Conservation (phyloP, 441 rosid species). For the Melastoma candidum region DNA sequence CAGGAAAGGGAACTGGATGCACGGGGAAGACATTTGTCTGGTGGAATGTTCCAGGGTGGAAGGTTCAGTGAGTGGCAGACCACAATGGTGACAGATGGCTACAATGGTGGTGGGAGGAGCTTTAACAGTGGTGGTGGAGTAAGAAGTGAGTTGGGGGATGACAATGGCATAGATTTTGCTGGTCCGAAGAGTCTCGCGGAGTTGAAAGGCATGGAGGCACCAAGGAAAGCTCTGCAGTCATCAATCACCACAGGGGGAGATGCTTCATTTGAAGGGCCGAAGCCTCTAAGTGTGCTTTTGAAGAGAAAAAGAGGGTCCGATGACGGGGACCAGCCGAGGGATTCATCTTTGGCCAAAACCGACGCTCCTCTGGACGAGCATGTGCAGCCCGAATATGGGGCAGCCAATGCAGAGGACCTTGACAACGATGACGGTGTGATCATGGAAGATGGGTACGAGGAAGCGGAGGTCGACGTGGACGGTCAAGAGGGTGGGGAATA, state of each 20-base stretch:
- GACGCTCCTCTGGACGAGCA: constrained; percentile 14
- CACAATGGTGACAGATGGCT: constrained; percentile 39
- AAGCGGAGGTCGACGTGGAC: constrained; percentile 44
- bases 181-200: constrained; percentile 60
- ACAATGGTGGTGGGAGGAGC: constrained; percentile 27
- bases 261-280: constrained; percentile 65
- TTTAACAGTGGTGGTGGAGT: constrained; percentile 23
- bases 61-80: constrained; percentile 13
- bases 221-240: constrained; percentile 30
- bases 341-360: constrained; percentile 18
- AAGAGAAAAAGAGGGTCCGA: constrained; percentile 65
- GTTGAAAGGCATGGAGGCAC: constrained; percentile 28
- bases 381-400: constrained; percentile 1
- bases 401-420: constrained; percentile 18
- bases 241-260: constrained; percentile 27
- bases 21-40: constrained; percentile 31
- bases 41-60: constrained; percentile 30
- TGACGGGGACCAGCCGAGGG: constrained; percentile 26
- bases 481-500: constrained; percentile 43
- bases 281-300: constrained; percentile 79
- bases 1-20: constrained; percentile 43
- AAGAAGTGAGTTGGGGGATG: constrained; percentile 44
- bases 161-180: constrained; percentile 24
- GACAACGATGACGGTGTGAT: constrained; percentile 33
- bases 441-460: constrained; percentile 37